phyloP scores from a whole-genome alignment of 139 green algal genomes.

The Chlorella vulgaris region DNA sequence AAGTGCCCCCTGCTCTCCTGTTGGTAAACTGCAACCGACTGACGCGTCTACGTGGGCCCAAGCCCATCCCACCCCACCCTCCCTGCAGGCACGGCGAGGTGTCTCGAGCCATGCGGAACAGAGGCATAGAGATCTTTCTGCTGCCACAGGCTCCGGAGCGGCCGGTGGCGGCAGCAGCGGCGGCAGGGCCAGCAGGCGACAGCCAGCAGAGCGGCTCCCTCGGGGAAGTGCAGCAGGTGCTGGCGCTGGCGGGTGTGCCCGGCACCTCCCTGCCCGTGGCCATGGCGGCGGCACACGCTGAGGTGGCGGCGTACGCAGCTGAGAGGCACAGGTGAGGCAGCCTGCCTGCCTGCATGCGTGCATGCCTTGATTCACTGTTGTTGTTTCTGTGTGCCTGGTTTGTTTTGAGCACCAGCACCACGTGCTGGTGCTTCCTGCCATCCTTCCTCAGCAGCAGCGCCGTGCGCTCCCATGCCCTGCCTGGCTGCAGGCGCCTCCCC shows the following conservation, averaged over 20 bases:
- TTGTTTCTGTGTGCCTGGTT: too few relatives aligned
- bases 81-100: slow-evolving; percentile 84
- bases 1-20: too few relatives aligned
- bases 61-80: too few relatives aligned
- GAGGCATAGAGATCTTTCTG: slow-evolving; percentile 94
- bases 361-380: too few relatives aligned
- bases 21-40: too few relatives aligned
- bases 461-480: too few relatives aligned
- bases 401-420: too few relatives aligned
- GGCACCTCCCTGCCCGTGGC: slow-evolving; percentile 39
- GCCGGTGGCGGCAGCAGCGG: not conserved
- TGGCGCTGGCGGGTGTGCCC: slow-evolving; percentile 49
- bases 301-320: slow-evolving; percentile 30
- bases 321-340: slow-evolving; percentile 31
- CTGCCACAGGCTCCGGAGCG: not conserved
- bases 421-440: too few relatives aligned
- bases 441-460: too few relatives aligned
- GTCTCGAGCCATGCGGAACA: slow-evolving; percentile 97
- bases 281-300: slow-evolving; percentile 59
- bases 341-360: not conserved
- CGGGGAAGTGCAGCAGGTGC: slow-evolving; percentile 33
- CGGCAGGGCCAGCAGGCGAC: not conserved
- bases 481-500: slow-evolving; percentile 47
- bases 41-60: too few relatives aligned
- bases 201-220: not conserved